Evolutionary conservation across 225 moss, liverwort and hornwort genomes (phyloP).

Genomic region (Pseudisothecium myosuroides): DNA sequence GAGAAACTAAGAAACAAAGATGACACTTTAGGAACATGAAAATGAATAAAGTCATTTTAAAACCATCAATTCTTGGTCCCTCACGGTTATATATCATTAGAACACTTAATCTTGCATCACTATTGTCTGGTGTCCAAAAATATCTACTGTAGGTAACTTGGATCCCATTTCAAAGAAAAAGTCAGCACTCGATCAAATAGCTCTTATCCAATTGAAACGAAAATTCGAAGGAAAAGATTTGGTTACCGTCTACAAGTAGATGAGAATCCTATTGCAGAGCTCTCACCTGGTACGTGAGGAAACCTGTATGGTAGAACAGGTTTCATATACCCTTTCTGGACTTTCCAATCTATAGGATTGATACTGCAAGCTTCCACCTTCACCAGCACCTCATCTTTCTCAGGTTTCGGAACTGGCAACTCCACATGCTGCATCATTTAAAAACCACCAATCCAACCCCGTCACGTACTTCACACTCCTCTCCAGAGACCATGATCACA

Average conservation of each 20-base stretch:
- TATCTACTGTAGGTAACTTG: neutral
- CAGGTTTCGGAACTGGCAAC: slow-evolving; percentile 39
- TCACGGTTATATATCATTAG: neutral
- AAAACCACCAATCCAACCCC: neutral
- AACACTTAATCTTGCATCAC: neutral
- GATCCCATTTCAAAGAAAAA: neutral
- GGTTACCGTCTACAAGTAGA: neutral
- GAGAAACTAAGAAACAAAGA: neutral
- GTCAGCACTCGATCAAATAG: neutral
- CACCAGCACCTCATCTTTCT: slow-evolving; percentile 35
- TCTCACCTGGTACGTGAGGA: slow-evolving; percentile 43
- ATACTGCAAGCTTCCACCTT: slow-evolving; percentile 50
- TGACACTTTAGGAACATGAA: neutral
- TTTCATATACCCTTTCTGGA: slow-evolving; percentile 38
- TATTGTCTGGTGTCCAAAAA: neutral
- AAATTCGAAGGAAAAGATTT: neutral
- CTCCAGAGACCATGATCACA: neutral
- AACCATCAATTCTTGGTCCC: neutral
- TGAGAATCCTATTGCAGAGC: neutral
- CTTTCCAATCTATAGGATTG: slow-evolving; percentile 36
- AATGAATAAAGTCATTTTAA: neutral
- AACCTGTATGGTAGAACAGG: slow-evolving; percentile 44
- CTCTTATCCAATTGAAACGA: neutral
- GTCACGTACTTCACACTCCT: neutral
- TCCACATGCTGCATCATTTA: slow-evolving; percentile 32